Evolutionary conservation across 305 asterid genomes (phyloP), one percentile per base, ranked within the genome.

Genomic region (Caryopteris hybrid): DNA sequence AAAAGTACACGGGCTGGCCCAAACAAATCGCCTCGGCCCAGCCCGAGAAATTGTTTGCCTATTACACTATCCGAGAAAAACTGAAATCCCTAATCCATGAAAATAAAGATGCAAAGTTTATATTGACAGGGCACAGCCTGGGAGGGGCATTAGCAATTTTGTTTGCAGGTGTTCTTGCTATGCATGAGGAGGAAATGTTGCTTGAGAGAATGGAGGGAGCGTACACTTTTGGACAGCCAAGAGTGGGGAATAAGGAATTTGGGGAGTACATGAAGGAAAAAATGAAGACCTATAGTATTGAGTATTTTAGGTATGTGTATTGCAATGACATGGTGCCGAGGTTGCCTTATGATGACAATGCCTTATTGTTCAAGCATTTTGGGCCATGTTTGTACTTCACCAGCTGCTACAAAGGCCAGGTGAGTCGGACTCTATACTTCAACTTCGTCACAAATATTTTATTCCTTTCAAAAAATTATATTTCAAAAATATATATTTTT

Each of bases 151-250:
- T 91, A 25, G 96, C 96, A 29, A 72, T 86, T 7, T 20, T 91
- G 18, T 85, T 85, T 22, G 79, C 75, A 1, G 72, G 82, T 8
- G 33, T 89, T 18, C 72, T 91, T 10, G 63, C 67, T 3, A 50
- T 85, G 2, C 96, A 91, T 33, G 88, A 78, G 17, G 96, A 91
- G 82, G 69, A 83, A 42, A 12, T 18, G 59, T 1, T 91, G 68
- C 70, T 91, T 71, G 55, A 66, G 13, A 81, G 78, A 33, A 12
- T 87, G 76, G 89, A 85, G 71, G 98, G 96, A 47, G 95, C 87
- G 13, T 86, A 89, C 82, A 81, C 96, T 1, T 91, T 84, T 54
- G 96, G 96, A 29, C 98, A 92, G 68, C 98, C 98, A 8, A 87
- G 95, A 42, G 88, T 89, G 64, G 98, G 96, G n/a, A 76, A 92